Evolutionary conservation across 1,139 yeast species (phyloP).

Genomic region (Zygosaccharomyces sapae): DNA sequence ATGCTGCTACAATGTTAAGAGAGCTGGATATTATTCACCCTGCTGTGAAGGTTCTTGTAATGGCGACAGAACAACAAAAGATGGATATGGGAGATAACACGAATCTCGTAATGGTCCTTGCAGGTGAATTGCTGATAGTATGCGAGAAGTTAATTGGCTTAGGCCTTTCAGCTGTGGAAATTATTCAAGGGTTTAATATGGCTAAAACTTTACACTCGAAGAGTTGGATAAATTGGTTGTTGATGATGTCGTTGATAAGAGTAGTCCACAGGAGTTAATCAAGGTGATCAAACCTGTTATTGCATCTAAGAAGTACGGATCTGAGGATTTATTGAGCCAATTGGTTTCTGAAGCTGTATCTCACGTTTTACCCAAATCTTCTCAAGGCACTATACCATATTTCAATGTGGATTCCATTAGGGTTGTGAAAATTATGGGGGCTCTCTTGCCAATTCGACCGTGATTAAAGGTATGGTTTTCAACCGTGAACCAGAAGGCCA

Average conservation of each 20-base stretch:
- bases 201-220: conserved; percentile 69
- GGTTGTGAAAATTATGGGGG: conserved; percentile 95
- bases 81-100: conserved; percentile 82
- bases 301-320: conserved; percentile 90
- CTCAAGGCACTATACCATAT: conserved; percentile 44
- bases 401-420: conserved; percentile 92
- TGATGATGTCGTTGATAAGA: conserved; percentile 57
- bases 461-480: conserved; percentile 96
- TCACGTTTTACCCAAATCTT: conserved; percentile 60
- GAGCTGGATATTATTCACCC: conserved; percentile 96
- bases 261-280: conserved; percentile 52
- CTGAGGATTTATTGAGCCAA: conserved; percentile 69
- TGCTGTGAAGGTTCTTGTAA: conserved; percentile 89
- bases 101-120: conserved; percentile 66
- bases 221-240: conserved; percentile 64
- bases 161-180: conserved; percentile 86
- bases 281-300: conserved; percentile 84
- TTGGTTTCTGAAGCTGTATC: conserved; percentile 86
- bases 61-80: conserved; percentile 97
- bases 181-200: conserved; percentile 81
- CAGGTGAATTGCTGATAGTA: conserved; percentile 84
- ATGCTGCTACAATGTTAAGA: conserved; percentile 92
- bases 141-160: conserved; percentile 79
- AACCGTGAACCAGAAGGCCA: conserved; percentile 95
- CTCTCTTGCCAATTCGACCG: conserved; percentile 68